Evolutionary conservation across 768 basidiomycete genomes (phyloP), one percentile per base, ranked within the genome.

Genomic region (Boletus vermiculosoides): DNA sequence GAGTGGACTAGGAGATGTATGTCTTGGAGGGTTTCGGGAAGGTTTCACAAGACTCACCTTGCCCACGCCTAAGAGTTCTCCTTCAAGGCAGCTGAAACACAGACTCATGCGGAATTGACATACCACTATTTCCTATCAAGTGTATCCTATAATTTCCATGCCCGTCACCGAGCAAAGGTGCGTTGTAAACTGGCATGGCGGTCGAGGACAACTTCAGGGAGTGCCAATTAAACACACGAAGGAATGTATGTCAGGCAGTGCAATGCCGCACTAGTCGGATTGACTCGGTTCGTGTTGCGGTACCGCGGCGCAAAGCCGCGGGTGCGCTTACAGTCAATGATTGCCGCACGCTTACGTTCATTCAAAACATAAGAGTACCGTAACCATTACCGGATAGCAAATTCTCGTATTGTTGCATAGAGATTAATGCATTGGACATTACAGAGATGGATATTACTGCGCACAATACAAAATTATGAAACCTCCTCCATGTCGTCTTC

Each of bases 401-500:
- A 7, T 53, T 39, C 16, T 39, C 37, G 37, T 46, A 30, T 30
- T 34, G 25, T 41, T 34, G 4, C 23, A 23, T n/a, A 22, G 10
- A 36, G 18, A 31, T 37, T 39, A 31, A 49, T 52, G 33, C 39
- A 45, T 33, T n/a, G 28, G 12, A 47, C 39, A 45, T 22, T 46
- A 23, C 20, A 41, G 13, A 44, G 8, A 34, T 42, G 23, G 23
- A 37, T 30, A 30, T 30, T 30, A 20, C 39, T 36, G 37, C 22
- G 34, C 31, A 50, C 31, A 48, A 34, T 41, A 34, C n/a, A 2
- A 49, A 20, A 5, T 74, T 64, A 86, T 62, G 85, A 84, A 22
- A 88, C 79, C 63, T 88, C 86, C 67, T 89, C 88, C 86, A 89
- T 89, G 53, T 81, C 81, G 3, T 83, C 82, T 20, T 82, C 80